Conservation (phyloP, 2,329 filamentous ascomycete species). For the Grosmannia clavigera region DNA sequence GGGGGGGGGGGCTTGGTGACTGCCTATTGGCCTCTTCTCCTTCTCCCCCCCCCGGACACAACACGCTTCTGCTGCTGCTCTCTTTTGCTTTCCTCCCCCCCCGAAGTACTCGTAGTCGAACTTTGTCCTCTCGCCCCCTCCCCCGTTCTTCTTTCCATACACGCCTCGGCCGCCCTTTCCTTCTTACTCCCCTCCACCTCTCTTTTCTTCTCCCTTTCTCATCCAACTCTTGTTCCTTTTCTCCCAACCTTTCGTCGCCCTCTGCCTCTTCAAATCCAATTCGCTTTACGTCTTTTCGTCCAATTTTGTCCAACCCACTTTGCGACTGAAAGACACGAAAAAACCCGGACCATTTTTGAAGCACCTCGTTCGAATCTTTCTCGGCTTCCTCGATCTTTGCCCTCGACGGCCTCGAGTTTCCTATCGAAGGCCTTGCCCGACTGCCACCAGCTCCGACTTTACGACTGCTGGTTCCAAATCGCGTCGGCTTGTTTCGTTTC, state of each 20-base stretch:
- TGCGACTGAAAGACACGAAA: not conserved
- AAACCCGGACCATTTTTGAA: not conserved
- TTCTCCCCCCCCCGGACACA: slow-evolving; percentile 1
- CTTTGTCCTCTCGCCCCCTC: slow-evolving; percentile 2
- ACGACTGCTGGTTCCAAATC: not conserved
- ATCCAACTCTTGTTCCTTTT: slow-evolving; percentile 4
- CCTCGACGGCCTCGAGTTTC: not conserved
- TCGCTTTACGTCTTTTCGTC: not conserved
- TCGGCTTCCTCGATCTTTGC: not conserved
- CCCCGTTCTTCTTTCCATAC: not conserved
- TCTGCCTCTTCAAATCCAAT: not conserved
- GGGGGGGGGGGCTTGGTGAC: not conserved
- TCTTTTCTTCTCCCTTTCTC: slow-evolving; percentile 1
- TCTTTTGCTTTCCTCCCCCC: slow-evolving; percentile 1
- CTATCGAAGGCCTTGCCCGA: not conserved
- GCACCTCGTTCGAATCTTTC: not conserved
- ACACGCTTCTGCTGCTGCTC: not conserved
- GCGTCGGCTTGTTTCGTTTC: not conserved
- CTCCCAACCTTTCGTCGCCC: not conserved
- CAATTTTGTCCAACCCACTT: not conserved
- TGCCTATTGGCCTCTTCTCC: slow-evolving; percentile 4
- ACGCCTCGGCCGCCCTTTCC: not conserved
- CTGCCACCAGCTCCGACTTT: not conserved
- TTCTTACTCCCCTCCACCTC: not conserved
- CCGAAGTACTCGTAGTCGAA: not conserved